Conservation (phyloP, 2,329 filamentous ascomycete species). For the Fusarium sp. region DNA sequence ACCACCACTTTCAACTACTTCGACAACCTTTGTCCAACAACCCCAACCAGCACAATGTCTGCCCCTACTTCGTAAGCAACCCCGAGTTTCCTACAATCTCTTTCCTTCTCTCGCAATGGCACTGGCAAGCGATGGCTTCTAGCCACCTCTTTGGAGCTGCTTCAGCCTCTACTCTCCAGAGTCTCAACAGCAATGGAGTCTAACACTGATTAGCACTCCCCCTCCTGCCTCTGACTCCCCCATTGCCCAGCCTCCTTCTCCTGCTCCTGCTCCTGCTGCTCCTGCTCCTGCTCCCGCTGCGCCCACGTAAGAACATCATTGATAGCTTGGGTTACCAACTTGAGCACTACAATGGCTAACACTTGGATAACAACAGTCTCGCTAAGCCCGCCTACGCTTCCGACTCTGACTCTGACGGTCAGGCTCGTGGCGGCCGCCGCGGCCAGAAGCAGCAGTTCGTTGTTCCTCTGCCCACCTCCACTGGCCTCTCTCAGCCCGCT, state of each 20-base stretch:
- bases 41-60: conserved; percentile 43
- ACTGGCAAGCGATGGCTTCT: background rate
- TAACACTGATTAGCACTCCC: conserved; percentile 41
- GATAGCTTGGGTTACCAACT: background rate
- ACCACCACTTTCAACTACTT: conserved; percentile 23
- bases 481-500: conserved; percentile 52
- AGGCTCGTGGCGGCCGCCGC: conserved; percentile 47
- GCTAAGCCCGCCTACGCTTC: conserved; percentile 47
- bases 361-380: conserved; percentile 25
- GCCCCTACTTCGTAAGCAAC: conserved; percentile 43
- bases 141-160: conserved; percentile 15
- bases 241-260: conserved; percentile 37
- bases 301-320: conserved; percentile 34
- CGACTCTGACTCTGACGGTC: conserved; percentile 48
- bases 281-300: conserved; percentile 27
- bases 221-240: conserved; percentile 35
- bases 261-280: conserved; percentile 26
- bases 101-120: background rate
- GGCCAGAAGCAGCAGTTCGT: conserved; percentile 44
- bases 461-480: conserved; percentile 48
- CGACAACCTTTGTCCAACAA: conserved; percentile 33
- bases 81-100: background rate
- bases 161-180: conserved; percentile 6
- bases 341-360: conserved; percentile 22
- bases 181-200: conserved; percentile 23